Conservation (phyloP, 2,329 filamentous ascomycete genomes). For the Phialophora chinensis region DNA sequence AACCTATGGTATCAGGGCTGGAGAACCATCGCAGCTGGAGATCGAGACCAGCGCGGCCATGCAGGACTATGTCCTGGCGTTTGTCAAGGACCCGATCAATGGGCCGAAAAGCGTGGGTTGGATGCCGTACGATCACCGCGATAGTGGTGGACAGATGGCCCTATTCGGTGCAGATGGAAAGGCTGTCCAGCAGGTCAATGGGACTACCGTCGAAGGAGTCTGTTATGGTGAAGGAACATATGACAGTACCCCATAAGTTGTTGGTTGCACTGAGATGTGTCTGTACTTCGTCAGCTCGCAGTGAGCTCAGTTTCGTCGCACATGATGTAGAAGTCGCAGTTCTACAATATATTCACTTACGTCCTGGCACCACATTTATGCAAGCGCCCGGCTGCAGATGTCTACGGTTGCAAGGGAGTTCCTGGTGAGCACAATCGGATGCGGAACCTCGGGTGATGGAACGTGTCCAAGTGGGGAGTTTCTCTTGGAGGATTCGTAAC, state of each 20-base stretch:
- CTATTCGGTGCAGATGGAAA: conserved; percentile 10
- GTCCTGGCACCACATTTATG: not conserved
- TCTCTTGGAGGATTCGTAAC: conserved; percentile 12
- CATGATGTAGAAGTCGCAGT: not conserved
- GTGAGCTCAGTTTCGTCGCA: not conserved
- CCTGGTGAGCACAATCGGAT: not conserved
- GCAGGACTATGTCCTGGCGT: conserved; percentile 41
- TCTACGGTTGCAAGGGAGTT: not conserved
- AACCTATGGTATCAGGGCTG: conserved; percentile 43
- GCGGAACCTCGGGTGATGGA: conserved; percentile 8
- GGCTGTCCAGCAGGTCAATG: conserved; percentile 11
- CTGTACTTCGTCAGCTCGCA: not conserved
- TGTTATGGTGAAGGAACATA: conserved; percentile 12
- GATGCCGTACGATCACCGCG: conserved; percentile 17
- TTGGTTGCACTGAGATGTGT: not conserved
- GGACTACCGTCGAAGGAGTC: conserved; percentile 9
- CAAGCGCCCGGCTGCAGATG: not conserved
- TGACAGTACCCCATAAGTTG: conserved; percentile 10
- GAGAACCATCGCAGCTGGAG: conserved; percentile 28
- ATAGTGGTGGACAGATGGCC: conserved; percentile 4
- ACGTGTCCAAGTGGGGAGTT: conserved; percentile 18
- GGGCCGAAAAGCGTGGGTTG: conserved; percentile 30
- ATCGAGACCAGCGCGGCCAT: conserved; percentile 36
- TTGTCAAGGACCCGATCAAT: conserved; percentile 36
- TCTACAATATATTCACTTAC: not conserved